phyloP scores from a whole-genome alignment of 169 alveolate genomes.

The Plasmodium vivax region DNA sequence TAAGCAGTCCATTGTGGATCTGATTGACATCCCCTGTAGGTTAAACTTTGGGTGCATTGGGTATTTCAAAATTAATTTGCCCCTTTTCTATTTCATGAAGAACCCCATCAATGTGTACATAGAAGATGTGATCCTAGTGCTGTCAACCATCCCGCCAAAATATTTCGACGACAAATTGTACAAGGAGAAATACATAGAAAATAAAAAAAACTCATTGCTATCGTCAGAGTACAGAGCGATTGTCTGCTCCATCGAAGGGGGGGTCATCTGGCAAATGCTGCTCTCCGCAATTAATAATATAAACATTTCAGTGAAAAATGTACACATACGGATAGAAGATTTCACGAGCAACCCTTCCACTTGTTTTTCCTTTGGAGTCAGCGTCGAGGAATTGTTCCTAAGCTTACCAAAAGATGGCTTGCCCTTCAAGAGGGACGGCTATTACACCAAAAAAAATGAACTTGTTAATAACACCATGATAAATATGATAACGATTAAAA shows the following conservation, averaged over 20 bases:
- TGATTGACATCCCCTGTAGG: constrained; percentile 72
- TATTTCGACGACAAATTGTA: constrained; percentile 66
- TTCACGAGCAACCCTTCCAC: constrained; percentile 63
- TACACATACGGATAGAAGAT: constrained; percentile 74
- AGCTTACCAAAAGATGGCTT: constrained; percentile 72
- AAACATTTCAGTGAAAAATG: constrained; percentile 61
- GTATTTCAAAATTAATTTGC: constrained; percentile 72
- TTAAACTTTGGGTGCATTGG: constrained; percentile 75
- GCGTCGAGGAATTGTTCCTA: constrained; percentile 58
- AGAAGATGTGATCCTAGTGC: constrained; percentile 67
- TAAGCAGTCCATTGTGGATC: constrained; percentile 58
- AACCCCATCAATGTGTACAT: constrained; percentile 73
- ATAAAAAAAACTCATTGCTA: constrained; percentile 49
- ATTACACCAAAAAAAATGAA: constrained; percentile 67
- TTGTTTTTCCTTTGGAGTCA: constrained; percentile 70
- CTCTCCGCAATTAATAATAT: constrained; percentile 67
- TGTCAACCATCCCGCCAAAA: constrained; percentile 73
- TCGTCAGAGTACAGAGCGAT: constrained; percentile 74
- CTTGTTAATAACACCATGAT: constrained; percentile 72
- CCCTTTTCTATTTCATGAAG: constrained; percentile 72
- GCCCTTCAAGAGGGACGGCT: constrained; percentile 73
- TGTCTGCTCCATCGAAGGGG: constrained; percentile 72
- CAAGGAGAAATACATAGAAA: constrained; percentile 73
- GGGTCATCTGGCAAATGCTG: constrained; percentile 76
- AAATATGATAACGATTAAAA: constrained; percentile 72